Base-by-base conservation (phyloP, 2,329 filamentous ascomycete species). In the Scedosporium dehoogii region DNA sequence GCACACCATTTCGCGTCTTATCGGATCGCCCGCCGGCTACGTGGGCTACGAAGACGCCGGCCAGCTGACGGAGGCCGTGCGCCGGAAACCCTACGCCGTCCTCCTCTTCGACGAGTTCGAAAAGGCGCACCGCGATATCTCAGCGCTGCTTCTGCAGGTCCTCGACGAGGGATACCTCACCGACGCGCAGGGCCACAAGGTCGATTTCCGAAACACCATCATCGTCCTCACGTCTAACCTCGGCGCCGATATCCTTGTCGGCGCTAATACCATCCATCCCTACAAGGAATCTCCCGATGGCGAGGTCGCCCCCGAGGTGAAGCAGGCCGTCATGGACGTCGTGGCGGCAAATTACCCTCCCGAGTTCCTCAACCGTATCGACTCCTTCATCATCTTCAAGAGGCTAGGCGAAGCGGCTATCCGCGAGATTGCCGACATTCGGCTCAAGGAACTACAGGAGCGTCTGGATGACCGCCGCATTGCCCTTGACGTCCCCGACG, bases 81-180 rank as follows among this genome's bases (percentile, higher is more conserved):
- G 94, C 63, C 85, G 94, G 64, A 97, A 97, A 73, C 94, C 94
- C 0, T 97, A 97, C 68, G 92, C 93, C 0, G 91, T 99, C 0
- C 81, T 99, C 0, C 81, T 99, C 1, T 96, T 99, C 68, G 94
- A 99, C 72, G 94, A 97, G 72, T 97, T 97, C 68, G 94, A 99
- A 72, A 97, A 99, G 73, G 94, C 93, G 0, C 94, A 97, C 72
- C 88, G 91, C 61, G 94, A 99, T 69, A 97, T 97, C 67, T 96
- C 91, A 0, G 89, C 92, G 0, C 80, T 99, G 3, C 82, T 99
- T 3, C 83, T 99, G 3, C 94, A 97, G 74, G 93, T 97, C 0
- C 84, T 99, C 0, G 94, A 97, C 71, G 94, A 97, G 73, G 94
- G 94, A 2, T 97, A 94, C 78, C 82, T 99, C 59, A 97, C 93